These are phyloP conservation scores for Friedmanniomyces endolithicus DNA, from an alignment of 495 filamentous ascomycete genomes.

Conservation along the genomic window DNA sequence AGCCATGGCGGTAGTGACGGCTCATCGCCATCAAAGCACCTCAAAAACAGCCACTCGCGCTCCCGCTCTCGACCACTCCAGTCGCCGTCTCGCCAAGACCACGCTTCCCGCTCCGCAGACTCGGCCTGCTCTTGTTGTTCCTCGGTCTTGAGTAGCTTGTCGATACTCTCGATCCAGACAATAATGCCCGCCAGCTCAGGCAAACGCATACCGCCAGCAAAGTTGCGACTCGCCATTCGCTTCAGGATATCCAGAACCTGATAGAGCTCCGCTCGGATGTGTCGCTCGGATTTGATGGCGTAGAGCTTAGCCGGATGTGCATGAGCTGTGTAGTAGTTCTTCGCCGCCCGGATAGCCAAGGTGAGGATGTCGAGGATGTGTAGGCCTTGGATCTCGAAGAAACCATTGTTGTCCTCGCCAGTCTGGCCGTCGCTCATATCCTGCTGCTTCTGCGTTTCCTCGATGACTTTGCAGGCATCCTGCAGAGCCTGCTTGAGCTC, in stretches of 20 bases:
- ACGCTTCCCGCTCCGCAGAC: conserved; percentile 52
- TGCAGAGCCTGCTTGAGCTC: conserved; percentile 58
- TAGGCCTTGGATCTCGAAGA: conserved; percentile 80
- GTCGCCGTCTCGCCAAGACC: conserved; percentile 69
- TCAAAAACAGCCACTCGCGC: conserved; percentile 55
- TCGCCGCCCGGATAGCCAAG: conserved; percentile 83
- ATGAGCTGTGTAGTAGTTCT: conserved; percentile 86
- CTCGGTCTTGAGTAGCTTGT: conserved; percentile 60
- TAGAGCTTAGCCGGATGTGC: conserved; percentile 71
- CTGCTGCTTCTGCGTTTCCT: conserved; percentile 25
- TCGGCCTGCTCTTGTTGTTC: conserved; percentile 64
- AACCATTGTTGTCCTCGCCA: conserved; percentile 39
- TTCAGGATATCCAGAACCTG: conserved; percentile 80
- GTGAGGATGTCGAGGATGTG: conserved; percentile 86
- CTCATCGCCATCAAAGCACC: conserved; percentile 55
- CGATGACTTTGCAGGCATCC: conserved; percentile 52
- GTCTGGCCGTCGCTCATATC: conserved; percentile 21
- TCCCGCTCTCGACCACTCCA: conserved; percentile 69
- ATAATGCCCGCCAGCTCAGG: conserved; percentile 62
- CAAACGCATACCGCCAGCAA: conserved; percentile 64
- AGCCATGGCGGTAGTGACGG: conserved; percentile 55
- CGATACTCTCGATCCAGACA: conserved; percentile 64
- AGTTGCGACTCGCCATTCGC: conserved; percentile 75
- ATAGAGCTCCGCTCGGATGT: conserved; percentile 69
- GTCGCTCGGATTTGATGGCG: conserved; percentile 68